phyloP scores from a whole-genome alignment of 257 asterid species.

The Eustoma russellianum region DNA sequence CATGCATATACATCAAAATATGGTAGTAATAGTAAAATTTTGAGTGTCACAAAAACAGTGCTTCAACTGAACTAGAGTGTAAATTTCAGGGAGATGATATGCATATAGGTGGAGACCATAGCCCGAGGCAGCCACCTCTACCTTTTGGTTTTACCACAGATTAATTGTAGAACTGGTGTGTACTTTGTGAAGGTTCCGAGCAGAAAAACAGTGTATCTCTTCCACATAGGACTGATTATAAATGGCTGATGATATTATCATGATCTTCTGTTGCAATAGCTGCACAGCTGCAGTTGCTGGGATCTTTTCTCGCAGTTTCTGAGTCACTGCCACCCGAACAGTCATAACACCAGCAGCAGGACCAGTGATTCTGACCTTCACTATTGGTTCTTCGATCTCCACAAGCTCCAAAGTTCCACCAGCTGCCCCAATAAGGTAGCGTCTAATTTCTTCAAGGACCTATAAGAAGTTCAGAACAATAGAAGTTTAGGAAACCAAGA shows the following conservation, averaged over 20 bases:
- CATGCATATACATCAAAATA: too few relatives aligned
- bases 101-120: too few relatives aligned
- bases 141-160: not conserved
- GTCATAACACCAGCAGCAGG: slow-evolving; percentile 98
- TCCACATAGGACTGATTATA: too few relatives aligned
- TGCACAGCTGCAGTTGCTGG: slow-evolving; percentile 93
- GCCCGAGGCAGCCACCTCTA: not conserved
- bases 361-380: slow-evolving; percentile 78
- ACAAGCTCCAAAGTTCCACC: slow-evolving; percentile 89
- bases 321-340: slow-evolving; percentile 93
- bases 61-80: too few relatives aligned
- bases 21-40: too few relatives aligned
- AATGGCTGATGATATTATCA: too few relatives aligned
- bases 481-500: not conserved
- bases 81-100: too few relatives aligned
- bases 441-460: slow-evolving; percentile 96
- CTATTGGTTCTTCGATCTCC: slow-evolving; percentile 80
- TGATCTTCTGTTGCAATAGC: slow-evolving; percentile 47
- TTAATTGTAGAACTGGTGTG: not conserved
- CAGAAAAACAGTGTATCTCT: too few relatives aligned
- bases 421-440: slow-evolving; percentile 83
- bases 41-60: too few relatives aligned
- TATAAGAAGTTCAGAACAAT: slow-evolving; percentile 5
- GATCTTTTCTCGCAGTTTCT: slow-evolving; percentile 84
- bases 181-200: too few relatives aligned